Evolutionary conservation across 164 flowering plant genomes (phyloP), one percentile per base, ranked within the genome.

Genomic region (Echeveria elegans): DNA sequence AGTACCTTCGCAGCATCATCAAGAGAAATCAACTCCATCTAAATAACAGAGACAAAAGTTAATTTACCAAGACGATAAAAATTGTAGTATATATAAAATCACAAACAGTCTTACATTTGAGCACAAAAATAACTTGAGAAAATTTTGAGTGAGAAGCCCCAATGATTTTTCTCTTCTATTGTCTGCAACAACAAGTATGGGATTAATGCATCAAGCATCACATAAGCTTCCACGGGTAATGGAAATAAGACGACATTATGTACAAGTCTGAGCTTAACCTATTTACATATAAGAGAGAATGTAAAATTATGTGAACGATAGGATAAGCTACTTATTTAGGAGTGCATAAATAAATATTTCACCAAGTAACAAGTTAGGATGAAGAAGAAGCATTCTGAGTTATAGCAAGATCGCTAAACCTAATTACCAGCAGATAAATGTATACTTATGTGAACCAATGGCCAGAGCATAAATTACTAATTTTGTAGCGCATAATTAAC

Each of bases 81-180:
- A 12, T 1, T 1, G 15, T 14, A 16, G 4, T 18, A 43, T n/a
- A 3, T 30, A 26, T 31, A 21, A 38, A 19, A 53, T 14, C 5
- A n/a, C 15, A 19, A 43, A n/a, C 50, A 40, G 19, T 70, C 90
- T 83, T 77, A 95, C 99, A 52, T 83, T 74, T 6, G 82, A 77
- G 77, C 92, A 87, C 19, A 95, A 72, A 77, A 95, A 95, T 40
- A 95, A 92, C 86, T 88, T 95, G 68, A 92, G 84, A 75, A 95
- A 95, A 74, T 92, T 95, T 76, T 88, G 90, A 5, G 99, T 88
- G 5, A 95, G 86, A 64, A 88, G 86, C 23, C 87, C 97, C 48
- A 95, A 74, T 6, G 99, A 95, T 66, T 95, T 95, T 66, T 95
- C 99, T 72, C 88, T 82, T 75, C 96, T 75, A 40, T 78, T 84